These are phyloP conservation scores for Ophiocytium majus DNA, from an alignment of 352 stramenopile species.

Conservation along the genomic window DNA sequence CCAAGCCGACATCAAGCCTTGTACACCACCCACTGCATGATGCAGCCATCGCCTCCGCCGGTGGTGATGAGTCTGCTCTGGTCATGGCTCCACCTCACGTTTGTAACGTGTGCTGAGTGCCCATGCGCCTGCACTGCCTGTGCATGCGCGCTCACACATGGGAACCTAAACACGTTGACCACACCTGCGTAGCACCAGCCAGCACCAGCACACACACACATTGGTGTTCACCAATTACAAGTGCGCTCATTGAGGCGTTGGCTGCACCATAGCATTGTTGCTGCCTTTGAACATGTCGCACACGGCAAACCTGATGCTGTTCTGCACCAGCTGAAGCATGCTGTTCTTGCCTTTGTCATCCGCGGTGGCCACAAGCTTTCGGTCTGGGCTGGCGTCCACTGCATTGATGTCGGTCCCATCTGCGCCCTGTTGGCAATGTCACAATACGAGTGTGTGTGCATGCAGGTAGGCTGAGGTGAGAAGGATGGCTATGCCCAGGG, in stretches of 20 bases:
- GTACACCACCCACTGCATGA: constrained; percentile 69
- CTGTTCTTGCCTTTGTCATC: constrained; percentile 70
- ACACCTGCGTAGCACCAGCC: constrained; percentile 61
- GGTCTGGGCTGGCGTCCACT: constrained; percentile 64
- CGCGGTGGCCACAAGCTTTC: constrained; percentile 65
- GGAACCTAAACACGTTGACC: constrained; percentile 76
- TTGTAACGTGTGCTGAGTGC: constrained; percentile 72
- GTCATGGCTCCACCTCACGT: constrained; percentile 65
- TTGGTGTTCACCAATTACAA: neutral
- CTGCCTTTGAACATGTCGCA: no score
- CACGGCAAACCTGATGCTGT: no score
- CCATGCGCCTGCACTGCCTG: constrained; percentile 60
- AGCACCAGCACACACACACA: no score
- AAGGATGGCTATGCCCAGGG: no score
- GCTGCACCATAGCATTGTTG: no score
- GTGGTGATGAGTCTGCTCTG: constrained; percentile 70
- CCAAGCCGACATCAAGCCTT: neutral
- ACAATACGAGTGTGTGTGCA: no score
- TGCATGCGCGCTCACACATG: constrained; percentile 58
- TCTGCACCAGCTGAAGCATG: no score
- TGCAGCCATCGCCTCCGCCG: constrained; percentile 68
- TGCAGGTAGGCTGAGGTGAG: no score
- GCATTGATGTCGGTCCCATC: constrained; percentile 77
- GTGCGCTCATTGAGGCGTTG: no score
- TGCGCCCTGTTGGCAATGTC: constrained; percentile 64